phyloP scores from a whole-genome alignment of 768 basidiomycete species.

The Hygrophorus russula region DNA sequence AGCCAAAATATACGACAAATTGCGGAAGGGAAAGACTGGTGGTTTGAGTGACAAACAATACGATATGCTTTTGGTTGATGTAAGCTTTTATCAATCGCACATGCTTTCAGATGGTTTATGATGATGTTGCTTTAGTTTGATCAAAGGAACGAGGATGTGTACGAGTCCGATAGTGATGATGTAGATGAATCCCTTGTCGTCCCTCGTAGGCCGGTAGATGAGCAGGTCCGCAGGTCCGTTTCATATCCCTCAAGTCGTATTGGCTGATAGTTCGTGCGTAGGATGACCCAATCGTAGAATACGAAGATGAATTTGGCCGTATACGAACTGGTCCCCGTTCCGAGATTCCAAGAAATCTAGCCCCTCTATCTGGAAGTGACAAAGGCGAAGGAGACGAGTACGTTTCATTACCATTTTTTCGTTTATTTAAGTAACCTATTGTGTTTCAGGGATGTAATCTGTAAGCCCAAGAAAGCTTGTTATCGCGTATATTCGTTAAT shows the following conservation, averaged over 20 bases:
- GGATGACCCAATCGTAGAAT: constrained; percentile 76
- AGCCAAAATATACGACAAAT: constrained; percentile 69
- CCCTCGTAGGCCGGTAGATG: constrained; percentile 30
- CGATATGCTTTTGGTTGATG: constrained; percentile 65
- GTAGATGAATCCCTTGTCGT: constrained; percentile 68
- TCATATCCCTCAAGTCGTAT: not conserved
- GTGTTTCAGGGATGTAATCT: constrained; percentile 43
- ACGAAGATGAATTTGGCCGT: constrained; percentile 84
- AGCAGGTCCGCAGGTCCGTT: constrained; percentile 7
- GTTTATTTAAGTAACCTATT: constrained; percentile 4
- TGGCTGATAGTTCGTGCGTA: constrained; percentile 13
- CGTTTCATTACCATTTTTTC: constrained; percentile 14
- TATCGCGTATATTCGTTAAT: not conserved
- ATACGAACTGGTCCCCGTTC: constrained; percentile 55
- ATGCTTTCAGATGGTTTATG: not conserved
- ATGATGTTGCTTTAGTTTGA: constrained; percentile 44
- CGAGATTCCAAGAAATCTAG: constrained; percentile 63
- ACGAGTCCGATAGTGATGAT: constrained; percentile 64
- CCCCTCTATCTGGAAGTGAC: constrained; percentile 33
- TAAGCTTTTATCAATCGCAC: constrained; percentile 23
- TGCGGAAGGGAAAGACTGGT: constrained; percentile 66
- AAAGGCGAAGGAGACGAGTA: constrained; percentile 49
- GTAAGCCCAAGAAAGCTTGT: constrained; percentile 21
- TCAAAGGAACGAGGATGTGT: constrained; percentile 36
- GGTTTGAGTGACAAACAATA: constrained; percentile 70